Conservation (phyloP, 192 early-diverging fungal genomes). For the Paraglomus brasilianum region DNA sequence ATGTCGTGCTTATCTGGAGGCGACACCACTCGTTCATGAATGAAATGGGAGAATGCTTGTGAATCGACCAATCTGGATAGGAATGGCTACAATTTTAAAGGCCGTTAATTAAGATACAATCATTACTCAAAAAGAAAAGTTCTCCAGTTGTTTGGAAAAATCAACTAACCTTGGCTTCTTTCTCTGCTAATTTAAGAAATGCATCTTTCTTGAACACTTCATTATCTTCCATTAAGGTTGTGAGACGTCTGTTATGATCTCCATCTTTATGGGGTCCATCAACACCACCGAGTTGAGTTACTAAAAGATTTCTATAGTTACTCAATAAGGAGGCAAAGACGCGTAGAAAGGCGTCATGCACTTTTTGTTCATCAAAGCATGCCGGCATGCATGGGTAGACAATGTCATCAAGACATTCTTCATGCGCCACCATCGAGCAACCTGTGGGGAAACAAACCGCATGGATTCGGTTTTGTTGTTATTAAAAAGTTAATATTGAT, state of each 20-base stretch:
- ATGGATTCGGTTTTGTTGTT: slow-evolving; percentile 25
- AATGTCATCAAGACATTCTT: slow-evolving; percentile 49
- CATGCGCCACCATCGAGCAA: slow-evolving; percentile 50
- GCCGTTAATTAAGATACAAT: neutral
- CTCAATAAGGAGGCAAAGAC: slow-evolving; percentile 76
- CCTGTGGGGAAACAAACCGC: slow-evolving; percentile 33
- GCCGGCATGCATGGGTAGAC: slow-evolving; percentile 56
- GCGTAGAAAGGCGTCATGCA: slow-evolving; percentile 66
- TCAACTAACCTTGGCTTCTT: slow-evolving; percentile 45
- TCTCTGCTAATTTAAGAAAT: slow-evolving; percentile 57
- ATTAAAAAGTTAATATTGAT: slow-evolving; percentile 24
- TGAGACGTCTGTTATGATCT: neutral
- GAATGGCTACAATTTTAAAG: slow-evolving; percentile 45
- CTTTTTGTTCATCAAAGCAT: slow-evolving; percentile 66
- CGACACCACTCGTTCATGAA: slow-evolving; percentile 65
- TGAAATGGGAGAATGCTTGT: slow-evolving; percentile 80
- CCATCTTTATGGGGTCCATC: slow-evolving; percentile 2
- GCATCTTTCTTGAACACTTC: slow-evolving; percentile 56
- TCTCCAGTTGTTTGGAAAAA: slow-evolving; percentile 28
- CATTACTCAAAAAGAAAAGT: slow-evolving; percentile 24
- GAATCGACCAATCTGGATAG: slow-evolving; percentile 66
- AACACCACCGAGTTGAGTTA: slow-evolving; percentile 31
- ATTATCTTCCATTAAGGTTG: neutral
- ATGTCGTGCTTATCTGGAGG: slow-evolving; percentile 66
- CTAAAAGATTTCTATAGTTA: slow-evolving; percentile 63